These are phyloP conservation scores for Phytophthora tentaculata DNA, from an alignment of 352 stramenopile species.

Conservation along the genomic window DNA sequence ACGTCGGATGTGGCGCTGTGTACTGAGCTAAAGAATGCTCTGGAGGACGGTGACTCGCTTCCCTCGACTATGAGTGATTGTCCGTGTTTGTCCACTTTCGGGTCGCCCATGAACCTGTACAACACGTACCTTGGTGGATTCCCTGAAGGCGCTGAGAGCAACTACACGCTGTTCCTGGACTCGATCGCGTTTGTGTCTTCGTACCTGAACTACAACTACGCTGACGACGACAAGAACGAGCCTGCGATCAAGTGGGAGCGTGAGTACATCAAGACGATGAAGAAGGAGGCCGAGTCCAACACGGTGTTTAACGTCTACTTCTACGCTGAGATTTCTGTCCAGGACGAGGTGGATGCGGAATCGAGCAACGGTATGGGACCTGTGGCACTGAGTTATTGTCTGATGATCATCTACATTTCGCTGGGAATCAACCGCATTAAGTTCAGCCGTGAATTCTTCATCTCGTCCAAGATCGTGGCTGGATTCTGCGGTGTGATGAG, in stretches of 20 bases:
- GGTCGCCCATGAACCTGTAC: constrained; percentile 76
- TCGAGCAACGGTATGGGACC: constrained; percentile 57
- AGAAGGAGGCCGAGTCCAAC: constrained; percentile 47
- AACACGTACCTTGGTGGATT: constrained; percentile 69
- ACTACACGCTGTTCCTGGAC: constrained; percentile 59
- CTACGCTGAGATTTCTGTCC: constrained; percentile 62
- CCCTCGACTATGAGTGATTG: constrained; percentile 66
- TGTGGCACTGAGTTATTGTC: constrained; percentile 56
- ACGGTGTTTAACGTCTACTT: constrained; percentile 63
- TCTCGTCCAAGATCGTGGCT: constrained; percentile 61
- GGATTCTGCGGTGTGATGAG: constrained; percentile 65
- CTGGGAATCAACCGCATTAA: constrained; percentile 71
- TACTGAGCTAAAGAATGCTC: constrained; percentile 41
- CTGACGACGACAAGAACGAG: constrained; percentile 53
- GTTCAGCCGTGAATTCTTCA: constrained; percentile 53
- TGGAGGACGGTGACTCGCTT: constrained; percentile 47
- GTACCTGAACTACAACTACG: constrained; percentile 70
- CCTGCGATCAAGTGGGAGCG: constrained; percentile 63
- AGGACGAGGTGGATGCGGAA: constrained; percentile 66
- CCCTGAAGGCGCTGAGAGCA: constrained; percentile 51
- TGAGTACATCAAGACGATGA: constrained; percentile 62
- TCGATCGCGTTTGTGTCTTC: constrained; percentile 56
- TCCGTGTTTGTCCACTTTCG: constrained; percentile 63
- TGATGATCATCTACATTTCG: constrained; percentile 77
- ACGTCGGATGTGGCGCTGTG: constrained; percentile 60